Base-by-base conservation (phyloP, 352 stramenopile genomes). In the Pythium pectinolyticum region DNA sequence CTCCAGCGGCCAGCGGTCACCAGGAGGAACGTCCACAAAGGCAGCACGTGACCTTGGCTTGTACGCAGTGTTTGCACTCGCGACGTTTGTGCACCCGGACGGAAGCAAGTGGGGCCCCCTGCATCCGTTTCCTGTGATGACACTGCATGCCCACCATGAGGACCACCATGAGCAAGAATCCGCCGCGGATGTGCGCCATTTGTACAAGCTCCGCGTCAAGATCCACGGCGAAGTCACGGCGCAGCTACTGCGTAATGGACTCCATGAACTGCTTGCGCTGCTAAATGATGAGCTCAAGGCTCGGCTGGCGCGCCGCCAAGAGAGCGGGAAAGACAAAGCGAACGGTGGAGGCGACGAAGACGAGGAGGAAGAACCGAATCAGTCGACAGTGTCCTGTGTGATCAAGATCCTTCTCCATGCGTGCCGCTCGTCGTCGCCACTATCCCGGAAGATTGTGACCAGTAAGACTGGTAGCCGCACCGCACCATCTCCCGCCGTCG, bases 371-470 rank as follows among this genome's bases (percentile, higher is more conserved):
- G 80, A 90, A 25, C 74, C 74, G 3, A 76, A 88, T 46, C 82
- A 94, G 39, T 90, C 83, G 11, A 81, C 75, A 1, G 72, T 88
- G 2, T 84, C 77, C 43, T 92, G 83, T 32, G 81, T 90, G 17
- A 51, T 94, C 32, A 92, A 92, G 51, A 84, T 94, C 15, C 61
- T 94, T 6, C 48, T 87, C 22, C 82, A 94, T 39, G 67, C 69
- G 22, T 88, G 75, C 57, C 73, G 82, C 5, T 82, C 81, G 10
- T 94, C 85, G n/a, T 77, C 78, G 5, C 70, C 74, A 27, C 56
- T 91, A 5, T 89, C 81, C 8, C 78, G 74, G 34, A 90, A 90
- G 52, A 65, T 93, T 31, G 62, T 64, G 56, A 72, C 67, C 14
- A 73, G 70, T 27, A 67, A 70, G 49, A 61, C 73, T 1, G 57